Percentiles rank a stretch among this genome's conserved stretches.
Evolutionary conservation across 345 rosid genomes (phyloP).

Genomic region (Salix udensis): DNA sequence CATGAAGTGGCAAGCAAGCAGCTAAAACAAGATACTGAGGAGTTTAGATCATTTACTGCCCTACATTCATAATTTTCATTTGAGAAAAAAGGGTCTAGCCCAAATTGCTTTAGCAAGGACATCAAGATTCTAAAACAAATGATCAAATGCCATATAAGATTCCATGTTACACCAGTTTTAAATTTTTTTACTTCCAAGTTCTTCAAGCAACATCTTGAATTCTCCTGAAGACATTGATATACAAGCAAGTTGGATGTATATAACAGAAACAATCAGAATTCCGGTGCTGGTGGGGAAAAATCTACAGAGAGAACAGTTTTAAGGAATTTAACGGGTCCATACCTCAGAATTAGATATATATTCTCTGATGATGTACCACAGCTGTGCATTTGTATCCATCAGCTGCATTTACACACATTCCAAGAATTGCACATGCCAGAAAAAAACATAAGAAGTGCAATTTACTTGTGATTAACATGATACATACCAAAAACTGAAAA

Average conservation of each 20-base stretch:
- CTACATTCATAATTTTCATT: no score
- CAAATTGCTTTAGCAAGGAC: not conserved
- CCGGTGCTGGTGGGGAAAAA: not conserved
- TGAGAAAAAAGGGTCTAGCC: no score
- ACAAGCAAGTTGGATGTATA: not conserved
- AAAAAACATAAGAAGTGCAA: slow-evolving; percentile 17
- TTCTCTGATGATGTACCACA: slow-evolving; percentile 96
- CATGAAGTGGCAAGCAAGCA: no score
- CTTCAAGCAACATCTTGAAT: not conserved
- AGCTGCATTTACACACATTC: slow-evolving; percentile 47
- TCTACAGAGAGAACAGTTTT: slow-evolving; percentile 9
- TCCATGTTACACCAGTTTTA: not conserved
- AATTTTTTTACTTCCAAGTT: not conserved
- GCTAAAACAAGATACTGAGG: no score
- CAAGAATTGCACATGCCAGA: slow-evolving; percentile 17
- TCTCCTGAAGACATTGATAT: not conserved
- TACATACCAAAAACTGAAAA: slow-evolving; percentile 93
- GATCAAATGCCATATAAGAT: not conserved
- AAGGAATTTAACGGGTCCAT: slow-evolving; percentile 22
- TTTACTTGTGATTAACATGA: slow-evolving; percentile 17
- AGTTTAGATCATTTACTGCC: no score
- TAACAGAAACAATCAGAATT: not conserved
- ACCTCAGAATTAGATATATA: slow-evolving; percentile 95
- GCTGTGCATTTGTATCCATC: slow-evolving; percentile 97
- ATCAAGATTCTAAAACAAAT: not conserved